Conservation (phyloP, 371 early-diverging fungal genomes). For the Apophysomyces ossiformis region DNA sequence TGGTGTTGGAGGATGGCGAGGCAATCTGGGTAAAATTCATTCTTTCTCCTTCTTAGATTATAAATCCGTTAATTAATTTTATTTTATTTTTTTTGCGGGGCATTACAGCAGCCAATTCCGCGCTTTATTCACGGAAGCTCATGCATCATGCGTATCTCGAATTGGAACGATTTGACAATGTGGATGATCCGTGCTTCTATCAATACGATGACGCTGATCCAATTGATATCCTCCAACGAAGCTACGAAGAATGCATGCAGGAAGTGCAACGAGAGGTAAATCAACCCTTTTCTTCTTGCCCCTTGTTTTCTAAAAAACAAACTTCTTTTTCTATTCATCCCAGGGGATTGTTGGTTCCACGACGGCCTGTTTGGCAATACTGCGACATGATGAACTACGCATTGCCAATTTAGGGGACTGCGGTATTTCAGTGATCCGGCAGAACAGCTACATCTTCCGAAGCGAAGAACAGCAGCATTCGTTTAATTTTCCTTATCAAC, state of each 20-base stretch:
- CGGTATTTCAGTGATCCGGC: constrained; percentile 86
- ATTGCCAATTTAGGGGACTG: constrained; percentile 96
- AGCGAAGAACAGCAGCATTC: constrained; percentile 91
- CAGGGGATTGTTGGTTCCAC: constrained; percentile 83
- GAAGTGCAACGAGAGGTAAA: constrained; percentile 71
- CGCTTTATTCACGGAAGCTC: constrained; percentile 84
- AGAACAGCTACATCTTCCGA: constrained; percentile 85
- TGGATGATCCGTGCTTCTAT: constrained; percentile 47
- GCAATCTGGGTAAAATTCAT: constrained; percentile 30
- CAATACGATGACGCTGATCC: constrained; percentile 82
- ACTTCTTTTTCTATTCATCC: not conserved
- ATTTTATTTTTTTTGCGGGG: not conserved
- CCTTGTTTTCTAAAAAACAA: not conserved
- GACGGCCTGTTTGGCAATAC: constrained; percentile 86
- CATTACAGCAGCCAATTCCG: constrained; percentile 78
- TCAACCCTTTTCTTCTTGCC: not conserved
- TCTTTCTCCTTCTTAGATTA: constrained; percentile 13
- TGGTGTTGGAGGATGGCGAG: constrained; percentile 84
- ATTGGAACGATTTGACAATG: constrained; percentile 72
- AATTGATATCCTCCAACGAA: constrained; percentile 73
- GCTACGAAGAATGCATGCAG: constrained; percentile 73
- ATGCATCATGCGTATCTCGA: constrained; percentile 92
- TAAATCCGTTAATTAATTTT: constrained; percentile 1
- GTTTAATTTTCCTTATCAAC: constrained; percentile 84
- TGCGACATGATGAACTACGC: constrained; percentile 89